Evolutionary conservation across 768 basidiomycete genomes (phyloP), one percentile per base, ranked within the genome.

Genomic region (Boletellus ananiceps): DNA sequence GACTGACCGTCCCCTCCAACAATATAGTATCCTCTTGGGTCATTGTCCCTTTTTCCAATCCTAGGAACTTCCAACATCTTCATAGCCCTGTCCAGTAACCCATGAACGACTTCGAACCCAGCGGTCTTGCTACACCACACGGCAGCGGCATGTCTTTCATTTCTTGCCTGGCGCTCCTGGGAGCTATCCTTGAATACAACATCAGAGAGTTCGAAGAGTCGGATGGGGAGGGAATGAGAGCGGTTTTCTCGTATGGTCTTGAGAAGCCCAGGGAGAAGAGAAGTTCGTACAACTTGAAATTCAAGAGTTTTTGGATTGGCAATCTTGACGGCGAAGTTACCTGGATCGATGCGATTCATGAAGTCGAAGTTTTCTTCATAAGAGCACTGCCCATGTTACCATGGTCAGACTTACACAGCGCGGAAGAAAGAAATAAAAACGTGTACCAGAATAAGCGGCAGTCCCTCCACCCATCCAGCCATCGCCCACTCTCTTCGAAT

Each of bases 181-280:
- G 72, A 66, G 16, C 65, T 56, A 67, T 98, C 95, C 68, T 96
- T 93, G 72, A 93, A 80, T 35, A 90, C 93, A 41, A 98, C 82
- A 64, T 99, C 96, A 6, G 91, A 86, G 2, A 88, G 80, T 70
- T 99, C 96, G 65, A 98, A 99, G 50, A 98, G 81, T 53, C 84
- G 88, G 66, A 98, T 82, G 4, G 96, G 96, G 13, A 99, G 76
- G 1, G 95, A 66, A 57, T 96, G 92, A 54, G 90, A 90, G 44
- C 89, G 84, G 73, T 99, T 99, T 73, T 99, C 96, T 58, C 96
- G 86, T 39, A 96, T 76, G 15, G 94, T 96, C 73, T 99, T 99
- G 59, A 99, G 82, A 39, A 99, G 82, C 44, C 96, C 96, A 13
- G 95, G 94, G 7, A 99, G 74, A 46, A 99, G 83, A 23, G 94